These are phyloP conservation scores for Protostelium mycophagum DNA, from an alignment of 78 protist species.

Conservation along the genomic window DNA sequence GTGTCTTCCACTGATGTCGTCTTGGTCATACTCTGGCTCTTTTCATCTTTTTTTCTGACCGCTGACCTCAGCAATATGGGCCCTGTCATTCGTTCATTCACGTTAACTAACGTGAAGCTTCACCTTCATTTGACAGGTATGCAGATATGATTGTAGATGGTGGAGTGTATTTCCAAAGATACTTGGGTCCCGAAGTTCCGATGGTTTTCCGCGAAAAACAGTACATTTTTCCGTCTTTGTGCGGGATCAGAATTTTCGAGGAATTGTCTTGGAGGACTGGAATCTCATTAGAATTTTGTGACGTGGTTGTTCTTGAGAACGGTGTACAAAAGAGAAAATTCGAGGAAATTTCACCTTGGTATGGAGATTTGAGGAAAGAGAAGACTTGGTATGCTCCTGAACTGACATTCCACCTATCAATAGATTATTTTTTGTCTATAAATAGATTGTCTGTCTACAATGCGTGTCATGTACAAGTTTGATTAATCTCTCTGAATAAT, in stretches of 20 bases:
- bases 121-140: neutral
- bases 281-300: neutral
- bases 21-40: too few relatives aligned
- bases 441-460: neutral
- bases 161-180: neutral
- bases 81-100: too few relatives aligned
- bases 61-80: too few relatives aligned
- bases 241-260: neutral
- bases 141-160: neutral
- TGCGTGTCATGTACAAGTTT: too few relatives aligned
- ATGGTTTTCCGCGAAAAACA: neutral
- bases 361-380: neutral
- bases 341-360: neutral
- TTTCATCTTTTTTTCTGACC: too few relatives aligned
- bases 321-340: neutral
- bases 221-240: neutral
- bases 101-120: too few relatives aligned
- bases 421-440: neutral
- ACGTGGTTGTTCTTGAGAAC: neutral
- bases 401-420: neutral
- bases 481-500: too few relatives aligned
- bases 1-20: too few relatives aligned
- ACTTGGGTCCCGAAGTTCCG: neutral
- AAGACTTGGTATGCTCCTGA: neutral
- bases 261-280: neutral